Base-by-base conservation (phyloP, 140 eudicot species). In the Erigeron philadelphicus region DNA sequence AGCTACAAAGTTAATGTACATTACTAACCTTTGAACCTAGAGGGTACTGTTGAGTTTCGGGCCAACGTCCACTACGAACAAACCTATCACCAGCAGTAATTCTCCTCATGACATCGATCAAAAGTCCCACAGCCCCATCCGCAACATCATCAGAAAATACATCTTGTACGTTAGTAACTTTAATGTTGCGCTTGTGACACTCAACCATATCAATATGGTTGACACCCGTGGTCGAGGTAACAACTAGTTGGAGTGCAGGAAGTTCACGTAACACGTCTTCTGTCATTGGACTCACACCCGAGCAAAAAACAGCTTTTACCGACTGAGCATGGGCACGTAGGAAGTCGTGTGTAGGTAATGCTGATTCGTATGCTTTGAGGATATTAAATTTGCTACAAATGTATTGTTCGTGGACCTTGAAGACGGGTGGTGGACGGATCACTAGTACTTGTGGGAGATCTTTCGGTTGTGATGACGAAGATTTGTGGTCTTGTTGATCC, bases 21-120 rank as follows among this genome's bases (percentile, higher is more conserved):
- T n/a, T n/a, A 46, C 4, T 46, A 8, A 74, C 79, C 79, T 44
- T 74, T 1, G 11, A 66, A 66, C 73, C 73, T 4, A 74, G 79
- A 56, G 67, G 61, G 66, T 44, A 57, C 67, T 4, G 61, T 19
- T 5, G 21, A 6, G 31, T 6, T 45, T 42, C 42, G 8, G 73
- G 73, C 79, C 73, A 74, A 31, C 61, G 5, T 1, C 79, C 79
- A 48, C 79, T 16, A n/a, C 73, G 73, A 74, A 74, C 68, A 74
- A 74, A 66, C 57, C 41, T 74, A 74, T 74, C 54, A 13, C 61
- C 79, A 17, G 45, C 67, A 12, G 25, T 57, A 46, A 74, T 56
- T 16, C 68, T 74, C 43, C 73, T 74, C 68, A 74, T 56, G 16
- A 74, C 79, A 7, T 66, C 73, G 3, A 31, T 31, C 38, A 31